Evolutionary conservation across 192 early-diverging fungal species (phyloP).

Genomic region (Mortierella claussenii): DNA sequence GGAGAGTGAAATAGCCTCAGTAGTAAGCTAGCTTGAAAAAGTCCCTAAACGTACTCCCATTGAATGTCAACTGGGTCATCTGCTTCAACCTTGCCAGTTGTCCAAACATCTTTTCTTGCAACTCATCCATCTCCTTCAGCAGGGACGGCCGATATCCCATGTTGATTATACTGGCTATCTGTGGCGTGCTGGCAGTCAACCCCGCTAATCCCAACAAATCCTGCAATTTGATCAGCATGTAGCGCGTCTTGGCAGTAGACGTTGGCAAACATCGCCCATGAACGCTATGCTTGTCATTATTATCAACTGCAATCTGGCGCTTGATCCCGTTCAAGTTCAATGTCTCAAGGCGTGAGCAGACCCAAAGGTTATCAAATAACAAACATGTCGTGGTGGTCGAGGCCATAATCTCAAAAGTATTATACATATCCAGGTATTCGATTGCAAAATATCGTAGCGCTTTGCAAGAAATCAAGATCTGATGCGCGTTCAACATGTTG

Average conservation of each 20-base stretch:
- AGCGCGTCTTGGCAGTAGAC: no score
- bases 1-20: no score
- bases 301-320: neutral
- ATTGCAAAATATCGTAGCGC: neutral
- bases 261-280: no score
- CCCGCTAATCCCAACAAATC: neutral
- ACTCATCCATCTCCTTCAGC: neutral
- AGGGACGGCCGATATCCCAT: neutral
- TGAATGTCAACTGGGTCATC: slow-evolving; percentile 8
- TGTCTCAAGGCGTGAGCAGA: neutral
- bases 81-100: slow-evolving; percentile 1
- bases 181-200: neutral
- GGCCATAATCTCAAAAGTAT: neutral
- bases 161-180: neutral
- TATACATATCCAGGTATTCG: neutral
- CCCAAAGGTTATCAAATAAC: neutral
- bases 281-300: no score
- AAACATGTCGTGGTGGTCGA: neutral
- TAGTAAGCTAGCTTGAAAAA: neutral
- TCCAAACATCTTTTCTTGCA: slow-evolving; percentile 12
- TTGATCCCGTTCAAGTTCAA: neutral
- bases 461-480: neutral
- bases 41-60: slow-evolving; percentile 3
- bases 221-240: neutral
- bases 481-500: neutral